phyloP scores from a whole-genome alignment of 495 filamentous ascomycete genomes.

The Lepraria neglecta region DNA sequence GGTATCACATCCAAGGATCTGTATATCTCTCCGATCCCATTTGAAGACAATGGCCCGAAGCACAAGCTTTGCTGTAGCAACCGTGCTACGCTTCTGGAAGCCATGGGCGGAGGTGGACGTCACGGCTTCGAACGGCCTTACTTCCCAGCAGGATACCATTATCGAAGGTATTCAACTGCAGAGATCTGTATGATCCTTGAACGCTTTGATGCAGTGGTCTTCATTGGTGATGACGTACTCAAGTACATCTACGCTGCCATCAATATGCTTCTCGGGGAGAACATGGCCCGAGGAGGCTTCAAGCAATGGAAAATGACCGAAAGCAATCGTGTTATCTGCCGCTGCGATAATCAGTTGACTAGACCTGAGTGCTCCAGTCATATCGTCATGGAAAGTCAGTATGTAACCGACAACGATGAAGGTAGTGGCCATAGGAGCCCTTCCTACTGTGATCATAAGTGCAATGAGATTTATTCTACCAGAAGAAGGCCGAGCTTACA shows the following conservation, averaged over 20 bases:
- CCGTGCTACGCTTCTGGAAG: conserved; percentile 37
- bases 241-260: conserved; percentile 43
- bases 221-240: conserved; percentile 43
- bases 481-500: neutral
- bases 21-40: conserved; percentile 34
- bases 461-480: neutral
- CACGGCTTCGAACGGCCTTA: conserved; percentile 44
- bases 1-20: conserved; percentile 39
- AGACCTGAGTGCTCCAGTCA: conserved; percentile 33
- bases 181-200: conserved; percentile 48
- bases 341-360: conserved; percentile 42
- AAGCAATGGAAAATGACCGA: conserved; percentile 39
- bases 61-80: conserved; percentile 35
- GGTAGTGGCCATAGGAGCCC: conserved; percentile 24
- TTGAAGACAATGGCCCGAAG: conserved; percentile 21
- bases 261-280: conserved; percentile 44
- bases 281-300: conserved; percentile 40
- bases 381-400: conserved; percentile 34
- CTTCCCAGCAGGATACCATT: conserved; percentile 37
- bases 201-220: conserved; percentile 42
- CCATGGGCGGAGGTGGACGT: conserved; percentile 43
- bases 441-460: conserved; percentile 27
- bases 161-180: conserved; percentile 41
- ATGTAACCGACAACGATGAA: conserved; percentile 27
- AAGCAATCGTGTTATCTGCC: conserved; percentile 32